Evolutionary conservation across 352 stramenopile species (phyloP).

Genomic region (Hyaloperonospora arabidopsidis): DNA sequence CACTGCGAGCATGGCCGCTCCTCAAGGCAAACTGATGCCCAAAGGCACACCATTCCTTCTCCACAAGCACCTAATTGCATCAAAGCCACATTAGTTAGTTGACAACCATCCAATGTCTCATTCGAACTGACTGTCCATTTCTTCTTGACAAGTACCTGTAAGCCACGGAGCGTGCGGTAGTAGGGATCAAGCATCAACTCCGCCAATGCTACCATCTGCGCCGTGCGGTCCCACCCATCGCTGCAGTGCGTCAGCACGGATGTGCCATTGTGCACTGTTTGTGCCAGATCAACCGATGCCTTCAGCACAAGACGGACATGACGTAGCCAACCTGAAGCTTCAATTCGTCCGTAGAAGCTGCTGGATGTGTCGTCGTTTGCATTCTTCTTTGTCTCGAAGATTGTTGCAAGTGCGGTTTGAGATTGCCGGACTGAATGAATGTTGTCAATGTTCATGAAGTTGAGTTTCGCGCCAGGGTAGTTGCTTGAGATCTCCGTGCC

Average conservation of each 20-base stretch:
- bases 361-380: slow-evolving; percentile 73
- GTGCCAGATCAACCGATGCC: slow-evolving; percentile 88
- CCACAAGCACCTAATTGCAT: slow-evolving; percentile 72
- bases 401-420: slow-evolving; percentile 78
- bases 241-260: slow-evolving; percentile 97
- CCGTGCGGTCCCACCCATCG: slow-evolving; percentile 99
- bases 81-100: not conserved
- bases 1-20: slow-evolving; percentile 87
- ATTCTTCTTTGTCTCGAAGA: slow-evolving; percentile 71
- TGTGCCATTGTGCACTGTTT: slow-evolving; percentile 88
- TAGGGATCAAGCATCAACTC: slow-evolving; percentile 97
- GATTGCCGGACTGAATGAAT: slow-evolving; percentile 96
- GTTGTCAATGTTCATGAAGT: slow-evolving; percentile 98
- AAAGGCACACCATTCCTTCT: slow-evolving; percentile 99
- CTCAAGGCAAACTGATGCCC: slow-evolving; percentile 96
- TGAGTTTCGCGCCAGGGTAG: slow-evolving; percentile 90
- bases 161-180: slow-evolving; percentile 96
- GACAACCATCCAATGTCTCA: not conserved
- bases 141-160: slow-evolving; percentile 90
- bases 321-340: slow-evolving; percentile 93
- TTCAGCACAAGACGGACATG: slow-evolving; percentile 92
- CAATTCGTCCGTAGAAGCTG: slow-evolving; percentile 85
- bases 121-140: not conserved
- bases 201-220: slow-evolving; percentile 92
- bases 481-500: slow-evolving; percentile 93